Conservation (phyloP, 208 protist species). For the Leishmania arabica region DNA sequence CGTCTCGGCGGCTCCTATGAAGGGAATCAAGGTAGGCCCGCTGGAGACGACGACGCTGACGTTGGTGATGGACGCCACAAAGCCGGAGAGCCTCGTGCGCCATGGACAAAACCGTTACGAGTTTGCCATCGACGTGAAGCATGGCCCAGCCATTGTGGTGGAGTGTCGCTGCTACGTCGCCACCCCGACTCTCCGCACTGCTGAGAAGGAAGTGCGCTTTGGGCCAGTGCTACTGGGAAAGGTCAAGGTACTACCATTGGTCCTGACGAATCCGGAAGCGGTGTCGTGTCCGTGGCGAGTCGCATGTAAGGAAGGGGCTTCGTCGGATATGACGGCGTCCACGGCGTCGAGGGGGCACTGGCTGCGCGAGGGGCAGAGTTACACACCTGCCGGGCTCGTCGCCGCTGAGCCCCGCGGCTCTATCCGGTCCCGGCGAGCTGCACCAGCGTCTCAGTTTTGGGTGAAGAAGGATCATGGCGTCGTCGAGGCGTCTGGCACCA, state of each 20-base stretch:
- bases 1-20: constrained; percentile 76
- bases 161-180: constrained; percentile 91
- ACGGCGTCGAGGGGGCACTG: not conserved
- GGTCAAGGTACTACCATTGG: constrained; percentile 78
- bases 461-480: constrained; percentile 62
- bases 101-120: constrained; percentile 72
- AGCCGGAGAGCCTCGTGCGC: constrained; percentile 34
- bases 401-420: not conserved
- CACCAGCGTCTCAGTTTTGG: constrained; percentile 62
- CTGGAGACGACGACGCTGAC: constrained; percentile 51
- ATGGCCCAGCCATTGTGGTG: constrained; percentile 85
- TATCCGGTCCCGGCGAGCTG: not conserved
- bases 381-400: not conserved
- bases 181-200: constrained; percentile 82
- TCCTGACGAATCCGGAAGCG: constrained; percentile 87
- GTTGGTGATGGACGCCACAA: constrained; percentile 55
- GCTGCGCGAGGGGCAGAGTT: not conserved
- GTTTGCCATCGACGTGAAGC: constrained; percentile 84
- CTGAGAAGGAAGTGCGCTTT: constrained; percentile 82
- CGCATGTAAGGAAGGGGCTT: constrained; percentile 38
- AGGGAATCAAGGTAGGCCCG: constrained; percentile 67
- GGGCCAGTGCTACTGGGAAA: constrained; percentile 86
- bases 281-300: constrained; percentile 91
- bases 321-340: constrained; percentile 2
- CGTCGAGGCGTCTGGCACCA: constrained; percentile 61